Base-by-base conservation (phyloP, 805 yeast genomes). In the Starmerella apis region DNA sequence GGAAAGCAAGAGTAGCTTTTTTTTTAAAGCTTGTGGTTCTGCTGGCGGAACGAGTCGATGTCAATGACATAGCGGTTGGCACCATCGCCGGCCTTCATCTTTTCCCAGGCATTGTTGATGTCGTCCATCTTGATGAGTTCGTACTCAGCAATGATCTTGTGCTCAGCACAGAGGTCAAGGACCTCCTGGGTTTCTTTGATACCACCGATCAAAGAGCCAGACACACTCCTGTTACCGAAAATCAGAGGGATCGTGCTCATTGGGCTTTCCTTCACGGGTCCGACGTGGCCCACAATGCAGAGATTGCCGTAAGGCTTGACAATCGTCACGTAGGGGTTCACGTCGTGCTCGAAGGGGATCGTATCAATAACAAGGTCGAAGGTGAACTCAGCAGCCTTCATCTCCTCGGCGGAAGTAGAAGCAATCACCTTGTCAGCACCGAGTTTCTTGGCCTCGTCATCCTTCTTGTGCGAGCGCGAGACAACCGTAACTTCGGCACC, bases 251-350 rank as follows among this genome's bases (percentile, higher is more conserved):
- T 56, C 57, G 78, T 66, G 66, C 79, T 79, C 23, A 76, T 65
- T n/a, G 42, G 42, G 78, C 73, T 43, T 13, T 19, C 30, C 33
- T 41, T 35, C 25, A 76, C 66, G 25, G 27, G 14, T 30, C 56
- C 59, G 4, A 88, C 85, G 60, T 81, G 69, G 49, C 88, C 88
- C 48, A 79, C 86, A 33, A 80, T 70, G 48, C 79, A 71, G 61
- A 80, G 75, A 46, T 70, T 68, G 51, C 80, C 80, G 61, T 76
- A 74, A 37, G 80, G 77, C 61, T 73, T 79, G 63, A 83, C 69
- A 25, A 73, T 64, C 22, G 65, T 62, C 52, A 80, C 61, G 63
- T 77, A 76, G 27, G 68, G 61, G 55, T 70, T 68, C 49, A 80
- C 62, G 54, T 73, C 76, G 57, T 79, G 67, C 45, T 71, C 72